Evolutionary conservation across 2,329 filamentous ascomycete genomes (phyloP).

Genomic region (Fusarium nodosum): DNA sequence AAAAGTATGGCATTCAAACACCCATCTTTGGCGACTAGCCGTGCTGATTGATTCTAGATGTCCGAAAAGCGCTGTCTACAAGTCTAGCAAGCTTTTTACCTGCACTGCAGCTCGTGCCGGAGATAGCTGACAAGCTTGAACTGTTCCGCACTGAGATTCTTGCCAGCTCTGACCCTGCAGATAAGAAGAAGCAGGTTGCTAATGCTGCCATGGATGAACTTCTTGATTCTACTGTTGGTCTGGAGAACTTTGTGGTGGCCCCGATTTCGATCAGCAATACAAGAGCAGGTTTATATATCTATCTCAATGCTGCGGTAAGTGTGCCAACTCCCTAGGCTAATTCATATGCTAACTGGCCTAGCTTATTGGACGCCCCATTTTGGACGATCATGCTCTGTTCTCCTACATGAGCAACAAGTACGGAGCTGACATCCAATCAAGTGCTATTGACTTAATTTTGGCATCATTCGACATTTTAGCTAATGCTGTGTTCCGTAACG

Average conservation of each 20-base stretch:
- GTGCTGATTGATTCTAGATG: slow-evolving; percentile 53
- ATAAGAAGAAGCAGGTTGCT: slow-evolving; percentile 65
- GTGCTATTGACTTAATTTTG: slow-evolving; percentile 85
- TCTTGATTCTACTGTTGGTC: slow-evolving; percentile 67
- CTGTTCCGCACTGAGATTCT: slow-evolving; percentile 70
- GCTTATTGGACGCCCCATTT: slow-evolving; percentile 84
- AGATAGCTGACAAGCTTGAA: slow-evolving; percentile 68
- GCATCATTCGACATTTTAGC: slow-evolving; percentile 91
- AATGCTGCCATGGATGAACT: slow-evolving; percentile 68
- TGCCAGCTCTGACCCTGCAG: slow-evolving; percentile 66
- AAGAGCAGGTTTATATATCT: slow-evolving; percentile 85
- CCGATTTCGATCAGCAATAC: slow-evolving; percentile 81
- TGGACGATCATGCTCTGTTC: slow-evolving; percentile 84
- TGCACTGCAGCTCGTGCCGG: slow-evolving; percentile 68
- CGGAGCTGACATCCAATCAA: slow-evolving; percentile 80
- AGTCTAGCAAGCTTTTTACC: slow-evolving; percentile 68
- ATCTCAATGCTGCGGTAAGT: slow-evolving; percentile 82
- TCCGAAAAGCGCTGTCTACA: slow-evolving; percentile 64
- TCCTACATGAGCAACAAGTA: slow-evolving; percentile 89
- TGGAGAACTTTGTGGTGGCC: slow-evolving; percentile 67
- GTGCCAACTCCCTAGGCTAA: rapidly evolving
- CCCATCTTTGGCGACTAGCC: not conserved
- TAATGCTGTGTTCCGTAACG: slow-evolving; percentile 81
- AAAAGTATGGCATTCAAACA: slow-evolving; percentile 60
- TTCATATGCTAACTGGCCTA: slow-evolving; percentile 53